Percentiles rank a stretch among this genome's conserved stretches.
Conservation (phyloP, 441 rosid species). For the Pelargonium cotyledonis region DNA sequence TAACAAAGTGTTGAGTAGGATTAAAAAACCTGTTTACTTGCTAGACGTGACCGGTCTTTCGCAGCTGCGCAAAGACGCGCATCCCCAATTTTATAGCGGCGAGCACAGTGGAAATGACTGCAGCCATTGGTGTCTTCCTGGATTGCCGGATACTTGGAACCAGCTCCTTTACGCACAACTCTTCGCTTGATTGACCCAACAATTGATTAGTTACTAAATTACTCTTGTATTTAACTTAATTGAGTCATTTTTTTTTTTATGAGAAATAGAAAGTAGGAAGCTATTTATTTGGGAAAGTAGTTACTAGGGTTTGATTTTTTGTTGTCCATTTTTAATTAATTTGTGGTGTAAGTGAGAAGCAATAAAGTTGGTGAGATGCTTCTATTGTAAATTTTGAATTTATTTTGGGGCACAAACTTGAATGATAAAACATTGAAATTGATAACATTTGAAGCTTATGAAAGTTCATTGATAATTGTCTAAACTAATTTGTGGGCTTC, state of each 20-base stretch:
- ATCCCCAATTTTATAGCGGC: constrained; percentile 48
- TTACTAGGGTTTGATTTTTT: not conserved
- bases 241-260: not conserved
- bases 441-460: too few relatives aligned
- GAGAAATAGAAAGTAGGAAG: not conserved
- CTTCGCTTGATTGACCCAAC: constrained; percentile 18
- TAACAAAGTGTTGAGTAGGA: constrained; percentile 50
- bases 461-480: too few relatives aligned
- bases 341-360: too few relatives aligned
- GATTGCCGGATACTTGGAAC: constrained; percentile 73
- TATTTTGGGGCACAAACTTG: too few relatives aligned
- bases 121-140: constrained; percentile 80
- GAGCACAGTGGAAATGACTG: constrained; percentile 43
- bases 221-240: not conserved
- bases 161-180: constrained; percentile 46
- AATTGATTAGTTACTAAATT: not conserved
- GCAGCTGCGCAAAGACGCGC: constrained; percentile 54
- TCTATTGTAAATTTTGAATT: too few relatives aligned
- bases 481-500: too few relatives aligned
- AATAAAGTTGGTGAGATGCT: too few relatives aligned
- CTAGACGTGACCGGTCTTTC: constrained; percentile 53
- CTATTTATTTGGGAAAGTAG: not conserved
- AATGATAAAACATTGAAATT: too few relatives aligned
- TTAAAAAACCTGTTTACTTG: constrained; percentile 49
- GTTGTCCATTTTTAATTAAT: not conserved